Base-by-base conservation (phyloP, 805 yeast genomes). In the Barnettozyma californica region DNA sequence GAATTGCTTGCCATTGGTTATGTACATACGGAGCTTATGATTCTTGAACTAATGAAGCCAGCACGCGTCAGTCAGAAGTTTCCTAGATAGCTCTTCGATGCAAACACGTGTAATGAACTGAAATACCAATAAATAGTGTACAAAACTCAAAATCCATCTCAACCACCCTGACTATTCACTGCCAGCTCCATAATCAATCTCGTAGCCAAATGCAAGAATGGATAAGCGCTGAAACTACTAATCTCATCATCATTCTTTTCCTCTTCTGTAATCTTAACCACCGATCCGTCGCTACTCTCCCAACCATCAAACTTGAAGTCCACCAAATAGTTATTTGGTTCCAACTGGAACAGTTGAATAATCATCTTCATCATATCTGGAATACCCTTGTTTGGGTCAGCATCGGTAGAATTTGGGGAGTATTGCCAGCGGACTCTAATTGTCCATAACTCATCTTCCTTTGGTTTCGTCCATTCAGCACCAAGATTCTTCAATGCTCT, bases 281-380 rank as follows among this genome's bases (percentile, higher is more conserved):
- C 70, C 1, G 66, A 62, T 19, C 66, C 69, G 43, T 63, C 68
- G 25, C 68, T 67, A 44, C 69, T 74, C 62, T 91, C 97, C 96
- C 97, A 92, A 1, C 98, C 98, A 65, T 92, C 98, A 64, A 92
- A 94, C 68, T 94, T 94, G 74, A 94, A 94, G 67, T 94, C 99
- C 9, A 94, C 98, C 45, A 94, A 73, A 62, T 94, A 94, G 64
- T 92, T 92, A 67, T 94, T 92, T 41, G 96, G 96, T 64, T 94
- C 99, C 53, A 94, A 74, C 65, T 92, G 97, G 68, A 92, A 94
- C 50, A 94, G 75, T 66, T 94, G 99, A 50, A 94, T 94, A 60
- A 91, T 94, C 97, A 94, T 92, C 70, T 87, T 92, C 92, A 92
- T 87, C 70, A 84, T 70, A 64, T 89, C 95, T 8, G 90, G 87